These are phyloP conservation scores for Rhodosporidiobolus odoratus DNA, from an alignment of 768 basidiomycete genomes.

Conservation along the genomic window DNA sequence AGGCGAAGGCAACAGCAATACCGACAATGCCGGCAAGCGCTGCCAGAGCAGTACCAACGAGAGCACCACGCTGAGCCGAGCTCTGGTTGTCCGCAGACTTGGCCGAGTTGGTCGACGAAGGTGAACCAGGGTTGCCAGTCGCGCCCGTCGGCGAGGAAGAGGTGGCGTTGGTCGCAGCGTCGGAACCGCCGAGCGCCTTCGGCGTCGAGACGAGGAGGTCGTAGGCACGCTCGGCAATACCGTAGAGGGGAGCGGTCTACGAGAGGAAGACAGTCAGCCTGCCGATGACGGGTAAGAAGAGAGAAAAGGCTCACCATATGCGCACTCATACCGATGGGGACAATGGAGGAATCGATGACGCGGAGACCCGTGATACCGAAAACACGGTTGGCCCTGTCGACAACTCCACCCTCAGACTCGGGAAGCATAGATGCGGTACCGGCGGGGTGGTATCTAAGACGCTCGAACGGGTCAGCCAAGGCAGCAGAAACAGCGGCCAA, in stretches of 20 bases:
- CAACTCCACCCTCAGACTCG: constrained; percentile 49
- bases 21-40: neutral
- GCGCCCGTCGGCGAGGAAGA: neutral
- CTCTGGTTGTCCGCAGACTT: neutral
- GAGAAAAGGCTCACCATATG: constrained; percentile 42
- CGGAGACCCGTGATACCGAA: constrained; percentile 52
- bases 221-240: constrained; percentile 28
- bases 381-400: constrained; percentile 50
- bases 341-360: constrained; percentile 46
- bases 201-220: constrained; percentile 23
- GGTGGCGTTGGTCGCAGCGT: neutral
- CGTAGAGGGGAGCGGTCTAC: constrained; percentile 18
- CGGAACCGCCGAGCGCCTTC: constrained; percentile 2
- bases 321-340: constrained; percentile 30
- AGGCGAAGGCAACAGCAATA: neutral
- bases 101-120: neutral
- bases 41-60: neutral
- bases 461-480: neutral
- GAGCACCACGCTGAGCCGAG: too few species aligned
- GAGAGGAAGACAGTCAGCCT: neutral
- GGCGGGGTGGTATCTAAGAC: constrained; percentile 1
- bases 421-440: constrained; percentile 49
- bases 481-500: constrained; percentile 6
- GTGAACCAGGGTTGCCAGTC: neutral
- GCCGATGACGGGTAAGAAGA: neutral